Evolutionary conservation across 1,284 basidiomycete genomes (phyloP), one percentile per base, ranked within the genome.

Genomic region (Phellopilus nigrolimitatus): DNA sequence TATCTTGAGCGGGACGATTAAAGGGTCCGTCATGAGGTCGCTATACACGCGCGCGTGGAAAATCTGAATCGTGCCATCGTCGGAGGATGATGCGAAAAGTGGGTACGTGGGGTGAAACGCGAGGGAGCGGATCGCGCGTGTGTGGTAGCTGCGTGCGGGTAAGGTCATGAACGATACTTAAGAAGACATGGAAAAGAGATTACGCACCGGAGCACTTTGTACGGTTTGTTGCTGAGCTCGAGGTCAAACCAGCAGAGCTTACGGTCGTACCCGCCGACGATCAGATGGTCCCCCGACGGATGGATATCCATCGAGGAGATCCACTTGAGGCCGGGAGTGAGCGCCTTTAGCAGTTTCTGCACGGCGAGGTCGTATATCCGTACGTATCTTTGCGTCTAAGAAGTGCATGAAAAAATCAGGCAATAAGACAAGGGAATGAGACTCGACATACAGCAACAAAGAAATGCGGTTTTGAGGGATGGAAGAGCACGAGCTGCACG

Each of bases 191-290:
- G 52, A 31, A 45, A 21, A 43, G 36, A 41, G 17, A 53, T 15
- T 33, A 38, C 57, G 28, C 42, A 91, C 84, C 94, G 83, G 60
- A 99, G 73, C 52, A 97, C 85, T 71, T 97, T 97, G 79, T 95
- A 99, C 1, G 97, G 97, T 66, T 95, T 94, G 60, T 89, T 86
- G 61, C 87, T 90, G 49, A 99, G 80, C 64, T 99, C 97, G 54
- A 99, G 74, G 72, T 99, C 97, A 68, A 99, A 99, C 97, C 97
- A 99, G 63, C 91, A 94, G 13, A 99, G 73, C 68, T 97, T 95
- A 60, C 91, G 88, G 72, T 99, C 97, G 70, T 99, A 99, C 47
- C 90, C 90, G 55, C 97, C 97, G 38, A 99, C 89, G 59, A 99
- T 90, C 56, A 99, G 72, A 72, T 99, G 94, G 64, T 98, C 94